These are phyloP conservation scores for Rickenella mellea DNA, from an alignment of 768 basidiomycete species.

Conservation along the genomic window DNA sequence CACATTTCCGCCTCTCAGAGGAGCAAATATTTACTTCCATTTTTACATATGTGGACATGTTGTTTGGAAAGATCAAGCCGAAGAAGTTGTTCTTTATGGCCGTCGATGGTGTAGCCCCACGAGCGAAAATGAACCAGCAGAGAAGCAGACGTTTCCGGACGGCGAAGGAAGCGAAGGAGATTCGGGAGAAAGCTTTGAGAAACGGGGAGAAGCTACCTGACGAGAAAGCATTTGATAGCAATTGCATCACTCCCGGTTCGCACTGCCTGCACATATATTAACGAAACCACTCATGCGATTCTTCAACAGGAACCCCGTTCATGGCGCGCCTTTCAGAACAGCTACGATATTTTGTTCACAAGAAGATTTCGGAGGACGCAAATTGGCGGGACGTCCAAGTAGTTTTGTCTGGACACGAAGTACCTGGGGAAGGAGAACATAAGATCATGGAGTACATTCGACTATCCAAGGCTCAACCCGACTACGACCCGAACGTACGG, in stretches of 20 bases:
- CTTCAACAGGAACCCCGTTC: slow-evolving; percentile 71
- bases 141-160: slow-evolving; percentile 89
- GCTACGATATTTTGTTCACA: slow-evolving; percentile 92
- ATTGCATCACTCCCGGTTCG: slow-evolving; percentile 96
- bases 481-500: slow-evolving; percentile 92
- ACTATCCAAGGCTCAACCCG: slow-evolving; percentile 84
- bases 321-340: slow-evolving; percentile 91
- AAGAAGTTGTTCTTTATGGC: slow-evolving; percentile 99
- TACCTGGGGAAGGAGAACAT: slow-evolving; percentile 98
- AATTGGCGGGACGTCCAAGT: slow-evolving; percentile 91
- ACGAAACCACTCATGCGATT: slow-evolving; percentile 1
- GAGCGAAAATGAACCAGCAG: slow-evolving; percentile 99
- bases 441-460: slow-evolving; percentile 99
- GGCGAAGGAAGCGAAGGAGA: slow-evolving; percentile 84
- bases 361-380: slow-evolving; percentile 95
- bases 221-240: slow-evolving; percentile 95
- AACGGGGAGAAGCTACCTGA: slow-evolving; percentile 89
- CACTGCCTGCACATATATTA: slow-evolving; percentile 4
- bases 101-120: slow-evolving; percentile 92
- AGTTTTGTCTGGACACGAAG: slow-evolving; percentile 93
- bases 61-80: slow-evolving; percentile 96
- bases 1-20: slow-evolving; percentile 91
- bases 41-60: slow-evolving; percentile 92
- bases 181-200: slow-evolving; percentile 74
- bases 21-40: slow-evolving; percentile 97